Evolutionary conservation across 2,329 filamentous ascomycete genomes (phyloP).

Genomic region (Paraphoma chrysanthemicola): DNA sequence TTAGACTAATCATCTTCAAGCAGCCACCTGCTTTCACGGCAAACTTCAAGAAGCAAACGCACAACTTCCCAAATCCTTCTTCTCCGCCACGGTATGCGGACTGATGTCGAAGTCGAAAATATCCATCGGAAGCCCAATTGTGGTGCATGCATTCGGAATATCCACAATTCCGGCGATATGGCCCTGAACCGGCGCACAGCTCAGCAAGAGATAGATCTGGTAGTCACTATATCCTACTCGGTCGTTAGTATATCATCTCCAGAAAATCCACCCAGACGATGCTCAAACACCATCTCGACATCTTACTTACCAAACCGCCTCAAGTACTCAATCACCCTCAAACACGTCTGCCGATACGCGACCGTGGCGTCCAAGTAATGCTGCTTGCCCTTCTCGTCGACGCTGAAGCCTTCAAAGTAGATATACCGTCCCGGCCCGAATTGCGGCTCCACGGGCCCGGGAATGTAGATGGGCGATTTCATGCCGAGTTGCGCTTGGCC

Average conservation of each 20-base stretch:
- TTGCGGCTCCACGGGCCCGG: constrained; percentile 85
- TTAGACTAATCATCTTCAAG: too few relatives aligned
- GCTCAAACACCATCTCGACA: background rate
- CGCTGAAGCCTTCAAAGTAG: constrained; percentile 89
- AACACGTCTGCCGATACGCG: constrained; percentile 81
- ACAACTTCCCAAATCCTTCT: constrained; percentile 74
- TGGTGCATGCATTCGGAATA: constrained; percentile 88
- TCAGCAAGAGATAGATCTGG: constrained; percentile 85
- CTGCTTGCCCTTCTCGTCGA: constrained; percentile 87
- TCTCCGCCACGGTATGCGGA: constrained; percentile 66
- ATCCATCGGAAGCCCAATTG: constrained; percentile 86
- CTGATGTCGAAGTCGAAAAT: constrained; percentile 95
- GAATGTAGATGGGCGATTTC: constrained; percentile 84
- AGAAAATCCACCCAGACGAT: background rate
- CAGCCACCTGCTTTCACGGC: too few relatives aligned
- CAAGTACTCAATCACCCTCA: constrained; percentile 81
- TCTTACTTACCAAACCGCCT: constrained; percentile 68
- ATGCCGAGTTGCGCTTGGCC: constrained; percentile 77
- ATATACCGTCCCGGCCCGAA: constrained; percentile 83
- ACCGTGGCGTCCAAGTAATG: constrained; percentile 87
- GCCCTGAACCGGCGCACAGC: constrained; percentile 85
- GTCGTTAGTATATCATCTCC: constrained; percentile 1
- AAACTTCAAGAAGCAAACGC: constrained; percentile 59
- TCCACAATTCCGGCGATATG: constrained; percentile 90
- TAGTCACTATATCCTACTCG: constrained; percentile 66